Base-by-base conservation (phyloP, 257 asterid genomes). In the Ocimum tenuiflorum region DNA sequence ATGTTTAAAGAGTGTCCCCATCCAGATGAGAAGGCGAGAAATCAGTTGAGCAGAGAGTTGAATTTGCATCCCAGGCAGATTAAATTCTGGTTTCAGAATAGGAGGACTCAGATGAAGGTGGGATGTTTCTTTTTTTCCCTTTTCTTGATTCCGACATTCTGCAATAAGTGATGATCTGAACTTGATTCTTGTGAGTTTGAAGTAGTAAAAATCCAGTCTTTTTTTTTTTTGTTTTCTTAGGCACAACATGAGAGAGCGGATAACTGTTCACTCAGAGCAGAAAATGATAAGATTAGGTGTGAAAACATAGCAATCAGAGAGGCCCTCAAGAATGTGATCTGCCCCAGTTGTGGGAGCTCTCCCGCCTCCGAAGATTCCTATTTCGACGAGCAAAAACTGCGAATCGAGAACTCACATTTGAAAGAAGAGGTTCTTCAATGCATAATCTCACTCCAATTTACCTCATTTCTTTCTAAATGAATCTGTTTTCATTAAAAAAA, bases 61-160 rank as follows among this genome's bases (percentile, higher is more conserved):
- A 82, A 79, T 41, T 79, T 94, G 76, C 89, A 86, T 69, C 96
- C 99, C 7, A 74, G 95, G 7, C 99, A 94, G 77, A 88, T 94
- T 76, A 94, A 94, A 74, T 94, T 94, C 72, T 94, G 99, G 99
- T 94, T 94, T 72, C 99, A 94, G 63, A 94, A 94, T 58, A 75
- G 97, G 10, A 88, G 99, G 76, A 94, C 99, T 47, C 99, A 94
- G 49, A 88, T 88, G 92, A 94, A 94, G 99, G 99, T 42, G 14
- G 0, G n/a, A 7, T 11, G 23, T 29, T 0, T 4, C 31, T 27
- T 27, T 4, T 11, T 31, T 29, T 0, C 31, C 31, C 4, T 27
- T 4, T 0, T 20, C 9, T 24, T 18, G 3, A 43, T 54, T 45
- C 12, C 22, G 17, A n/a, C n/a, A n/a, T n/a, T n/a, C n/a, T n/a